These are phyloP conservation scores for Podila epicladia DNA, from an alignment of 192 early-diverging fungal genomes.

Conservation along the genomic window DNA sequence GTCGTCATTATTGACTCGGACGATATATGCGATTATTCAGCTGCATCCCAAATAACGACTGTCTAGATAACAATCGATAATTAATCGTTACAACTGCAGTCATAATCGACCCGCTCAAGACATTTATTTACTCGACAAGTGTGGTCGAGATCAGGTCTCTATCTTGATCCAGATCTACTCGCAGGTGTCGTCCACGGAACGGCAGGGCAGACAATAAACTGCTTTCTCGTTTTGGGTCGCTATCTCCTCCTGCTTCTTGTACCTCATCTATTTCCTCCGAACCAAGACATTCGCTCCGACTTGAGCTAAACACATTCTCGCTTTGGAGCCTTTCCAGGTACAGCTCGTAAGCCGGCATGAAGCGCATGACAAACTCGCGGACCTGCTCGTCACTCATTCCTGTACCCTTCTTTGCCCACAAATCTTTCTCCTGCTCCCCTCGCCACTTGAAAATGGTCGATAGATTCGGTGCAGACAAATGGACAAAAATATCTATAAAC, in stretches of 20 bases:
- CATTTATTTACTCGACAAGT: slow-evolving; percentile 14
- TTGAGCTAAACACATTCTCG: slow-evolving; percentile 56
- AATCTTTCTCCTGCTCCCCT: slow-evolving; percentile 82
- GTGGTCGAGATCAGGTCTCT: slow-evolving; percentile 33
- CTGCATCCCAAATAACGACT: too few relatives aligned
- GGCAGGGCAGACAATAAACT: neutral
- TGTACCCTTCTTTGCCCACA: slow-evolving; percentile 55
- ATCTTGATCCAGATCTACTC: slow-evolving; percentile 50
- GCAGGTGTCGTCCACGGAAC: slow-evolving; percentile 44
- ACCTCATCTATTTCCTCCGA: neutral
- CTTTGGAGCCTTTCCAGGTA: slow-evolving; percentile 60
- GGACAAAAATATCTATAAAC: slow-evolving; percentile 82
- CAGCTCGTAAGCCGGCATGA: slow-evolving; percentile 87
- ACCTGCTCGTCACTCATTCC: slow-evolving; percentile 83
- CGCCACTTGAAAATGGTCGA: slow-evolving; percentile 86
- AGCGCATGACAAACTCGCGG: slow-evolving; percentile 83
- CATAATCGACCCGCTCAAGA: neutral
- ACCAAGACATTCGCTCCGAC: neutral
- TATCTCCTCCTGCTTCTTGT: neutral
- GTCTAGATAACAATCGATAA: too few relatives aligned
- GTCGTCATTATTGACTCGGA: too few relatives aligned
- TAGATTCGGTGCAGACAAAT: slow-evolving; percentile 68
- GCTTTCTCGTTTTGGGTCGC: neutral
- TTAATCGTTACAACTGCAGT: too few relatives aligned
- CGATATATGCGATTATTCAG: too few relatives aligned